A percentile compares a stretch with the other conserved stretches of the same genome.
phyloP scores from a whole-genome alignment of 2,329 filamentous ascomycete species.

The Pseudogymnoascus sp. region DNA sequence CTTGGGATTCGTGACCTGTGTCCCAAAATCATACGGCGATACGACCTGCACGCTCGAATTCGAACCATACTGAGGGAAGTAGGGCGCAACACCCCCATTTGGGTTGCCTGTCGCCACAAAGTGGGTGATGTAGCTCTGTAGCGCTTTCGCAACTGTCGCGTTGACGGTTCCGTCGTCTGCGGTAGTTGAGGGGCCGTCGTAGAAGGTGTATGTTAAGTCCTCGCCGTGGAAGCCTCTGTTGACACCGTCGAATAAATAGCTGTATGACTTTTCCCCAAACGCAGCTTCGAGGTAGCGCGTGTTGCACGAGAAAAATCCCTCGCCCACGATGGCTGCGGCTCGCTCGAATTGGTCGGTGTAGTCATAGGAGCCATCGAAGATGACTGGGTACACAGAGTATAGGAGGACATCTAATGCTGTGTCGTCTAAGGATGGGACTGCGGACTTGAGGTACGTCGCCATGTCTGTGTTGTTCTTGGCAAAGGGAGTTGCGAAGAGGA shows the following conservation, averaged over 20 bases:
- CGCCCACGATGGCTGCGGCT: conserved; percentile 32
- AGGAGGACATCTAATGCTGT: conserved; percentile 22
- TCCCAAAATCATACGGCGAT: neutral
- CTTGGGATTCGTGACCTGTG: neutral
- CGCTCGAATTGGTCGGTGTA: conserved; percentile 39
- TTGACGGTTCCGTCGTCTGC: conserved; percentile 19
- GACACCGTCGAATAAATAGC: conserved; percentile 42
- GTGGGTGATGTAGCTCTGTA: conserved; percentile 31
- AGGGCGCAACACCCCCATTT: conserved; percentile 15
- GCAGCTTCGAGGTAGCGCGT: conserved; percentile 41
- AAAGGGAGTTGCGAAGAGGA: conserved; percentile 31
- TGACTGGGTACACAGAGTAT: conserved; percentile 38
- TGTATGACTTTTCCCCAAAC: conserved; percentile 37
- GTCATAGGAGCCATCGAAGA: conserved; percentile 34
- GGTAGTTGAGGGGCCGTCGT: conserved; percentile 27
- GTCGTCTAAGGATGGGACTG: conserved; percentile 19
- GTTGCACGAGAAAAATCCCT: conserved; percentile 42
- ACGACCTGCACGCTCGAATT: conserved; percentile 9
- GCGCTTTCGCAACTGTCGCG: conserved; percentile 24
- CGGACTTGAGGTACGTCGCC: neutral
- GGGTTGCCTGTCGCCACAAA: conserved; percentile 29
- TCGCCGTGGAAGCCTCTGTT: conserved; percentile 45
- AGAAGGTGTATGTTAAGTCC: conserved; percentile 46
- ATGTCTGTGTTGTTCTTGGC: conserved; percentile 10
- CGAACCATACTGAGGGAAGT: conserved; percentile 19